Evolutionary conservation across 2,329 filamentous ascomycete genomes (phyloP).

Genomic region (Chaetomiaceae sp.): DNA sequence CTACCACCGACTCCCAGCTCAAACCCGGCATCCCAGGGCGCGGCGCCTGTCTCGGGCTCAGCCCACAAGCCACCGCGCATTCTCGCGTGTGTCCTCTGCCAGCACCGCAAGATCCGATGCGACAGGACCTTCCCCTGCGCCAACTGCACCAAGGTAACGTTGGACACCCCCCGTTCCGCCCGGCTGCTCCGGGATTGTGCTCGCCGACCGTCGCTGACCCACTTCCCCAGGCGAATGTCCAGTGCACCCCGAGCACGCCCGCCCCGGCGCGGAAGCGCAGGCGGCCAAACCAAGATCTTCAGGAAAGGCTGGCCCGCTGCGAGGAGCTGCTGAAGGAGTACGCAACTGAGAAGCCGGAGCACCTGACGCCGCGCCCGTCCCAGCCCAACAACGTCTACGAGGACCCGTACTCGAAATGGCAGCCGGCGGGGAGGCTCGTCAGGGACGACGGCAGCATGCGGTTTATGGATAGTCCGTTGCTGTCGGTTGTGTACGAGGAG

Average conservation of each 20-base stretch:
- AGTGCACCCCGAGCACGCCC: constrained; percentile 54
- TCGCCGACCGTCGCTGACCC: constrained; percentile 3
- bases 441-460: constrained; percentile 49
- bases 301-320: constrained; percentile 53
- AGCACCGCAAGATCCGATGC: constrained; percentile 58
- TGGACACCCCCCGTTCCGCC: background rate
- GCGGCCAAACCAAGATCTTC: constrained; percentile 55
- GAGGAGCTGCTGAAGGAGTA: constrained; percentile 55
- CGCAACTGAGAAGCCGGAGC: constrained; percentile 31
- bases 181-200: background rate
- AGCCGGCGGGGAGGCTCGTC: constrained; percentile 47
- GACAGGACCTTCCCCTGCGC: constrained; percentile 53
- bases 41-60: background rate
- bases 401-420: constrained; percentile 33
- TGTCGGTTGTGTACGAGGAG: constrained; percentile 50
- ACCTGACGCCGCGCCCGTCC: constrained; percentile 4
- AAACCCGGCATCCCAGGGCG: background rate
- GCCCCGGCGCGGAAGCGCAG: constrained; percentile 54
- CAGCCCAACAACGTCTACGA: constrained; percentile 25
- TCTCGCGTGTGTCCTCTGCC: constrained; percentile 51
- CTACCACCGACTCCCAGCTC: constrained; percentile 11
- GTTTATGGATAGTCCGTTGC: constrained; percentile 53
- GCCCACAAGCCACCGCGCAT: constrained; percentile 38
- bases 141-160: constrained; percentile 52
- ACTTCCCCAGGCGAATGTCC: constrained; percentile 46